Evolutionary conservation across 345 rosid genomes (phyloP), one percentile per base, ranked within the genome.

Genomic region (Firmiana major): DNA sequence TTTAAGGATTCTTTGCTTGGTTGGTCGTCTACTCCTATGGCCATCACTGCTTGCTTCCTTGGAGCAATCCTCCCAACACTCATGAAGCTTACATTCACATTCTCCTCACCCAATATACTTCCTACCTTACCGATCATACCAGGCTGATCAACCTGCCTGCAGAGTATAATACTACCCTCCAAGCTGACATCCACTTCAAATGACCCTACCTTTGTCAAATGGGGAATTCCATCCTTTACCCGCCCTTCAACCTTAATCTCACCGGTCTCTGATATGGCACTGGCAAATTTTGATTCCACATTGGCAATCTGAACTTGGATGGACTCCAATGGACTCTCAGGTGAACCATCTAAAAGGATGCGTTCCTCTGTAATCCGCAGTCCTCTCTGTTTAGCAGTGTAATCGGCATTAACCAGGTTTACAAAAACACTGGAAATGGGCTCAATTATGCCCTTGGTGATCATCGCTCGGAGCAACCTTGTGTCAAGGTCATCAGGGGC

Each of bases 31-130:
- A 93, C 93, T 19, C 96, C 95, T 34, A 93, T 93, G 3, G 94
- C 97, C 94, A 91, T 93, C 48, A 93, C 87, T 0, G 97, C 97
- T 36, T 93, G 95, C 83, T 89, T 93, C 71, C 96, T 71, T 0
- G 96, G 94, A 45, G 97, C 94, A 4, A 91, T 84, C 86, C 97
- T 88, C 5, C 96, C 97, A n/a, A 91, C 97, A 9, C 91, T 93
- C 95, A 89, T 91, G 85, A 92, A 92, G 71, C 89, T 89, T 67
- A 92, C 94, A 73, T 92, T 92, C 22, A 93, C 96, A 57, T 93
- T 93, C 70, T 89, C 93, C 80, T 85, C 89, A 15, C 94, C 97
- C 73, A 93, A 76, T 45, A 93, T 82, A 71, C 89, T 93, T 17
- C 96, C 96, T 0, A 93, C 94, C 28, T 31, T 86, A 21, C 94